phyloP scores from a whole-genome alignment of 495 filamentous ascomycete species.

The Sordaria brevicollis region DNA sequence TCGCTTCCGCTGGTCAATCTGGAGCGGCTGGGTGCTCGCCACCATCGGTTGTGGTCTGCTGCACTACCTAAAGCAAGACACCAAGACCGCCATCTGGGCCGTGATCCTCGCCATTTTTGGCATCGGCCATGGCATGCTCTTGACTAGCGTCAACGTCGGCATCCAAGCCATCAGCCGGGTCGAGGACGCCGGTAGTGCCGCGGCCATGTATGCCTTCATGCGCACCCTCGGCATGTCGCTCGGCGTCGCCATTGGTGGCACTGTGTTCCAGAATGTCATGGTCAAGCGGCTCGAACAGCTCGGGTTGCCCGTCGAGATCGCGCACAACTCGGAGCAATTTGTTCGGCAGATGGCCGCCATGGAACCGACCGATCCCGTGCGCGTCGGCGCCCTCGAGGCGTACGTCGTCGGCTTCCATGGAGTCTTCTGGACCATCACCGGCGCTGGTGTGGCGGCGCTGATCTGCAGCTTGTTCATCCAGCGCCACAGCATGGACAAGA shows the following conservation, averaged over 20 bases:
- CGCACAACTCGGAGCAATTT: slow-evolving; percentile 37
- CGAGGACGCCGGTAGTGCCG: slow-evolving; percentile 43
- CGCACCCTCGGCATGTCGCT: slow-evolving; percentile 53
- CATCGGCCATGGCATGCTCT: slow-evolving; percentile 42
- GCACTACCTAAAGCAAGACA: slow-evolving; percentile 34
- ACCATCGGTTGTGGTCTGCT: slow-evolving; percentile 40
- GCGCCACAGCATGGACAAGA: slow-evolving; percentile 19
- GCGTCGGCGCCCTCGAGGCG: slow-evolving; percentile 14
- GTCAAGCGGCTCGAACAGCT: slow-evolving; percentile 30
- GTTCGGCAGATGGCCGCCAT: slow-evolving; percentile 24
- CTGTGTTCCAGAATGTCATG: slow-evolving; percentile 51
- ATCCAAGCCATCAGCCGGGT: slow-evolving; percentile 40
- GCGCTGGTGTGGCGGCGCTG: slow-evolving; percentile 8
- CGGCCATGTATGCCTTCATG: slow-evolving; percentile 49
- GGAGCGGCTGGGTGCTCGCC: slow-evolving; percentile 45
- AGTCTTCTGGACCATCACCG: slow-evolving; percentile 18
- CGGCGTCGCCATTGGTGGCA: slow-evolving; percentile 52
- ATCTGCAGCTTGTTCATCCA: slow-evolving; percentile 12
- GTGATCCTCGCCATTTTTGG: slow-evolving; percentile 43
- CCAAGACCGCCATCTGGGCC: slow-evolving; percentile 38
- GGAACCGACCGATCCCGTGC: slow-evolving; percentile 12
- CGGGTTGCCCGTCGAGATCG: slow-evolving; percentile 27
- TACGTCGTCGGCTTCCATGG: slow-evolving; percentile 20
- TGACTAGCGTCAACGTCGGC: slow-evolving; percentile 40
- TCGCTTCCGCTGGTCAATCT: slow-evolving; percentile 43